Percentiles rank a stretch among this genome's conserved stretches.
Conservation (phyloP, 1,284 basidiomycete genomes). For the Filobasidium uniguttulatum region DNA sequence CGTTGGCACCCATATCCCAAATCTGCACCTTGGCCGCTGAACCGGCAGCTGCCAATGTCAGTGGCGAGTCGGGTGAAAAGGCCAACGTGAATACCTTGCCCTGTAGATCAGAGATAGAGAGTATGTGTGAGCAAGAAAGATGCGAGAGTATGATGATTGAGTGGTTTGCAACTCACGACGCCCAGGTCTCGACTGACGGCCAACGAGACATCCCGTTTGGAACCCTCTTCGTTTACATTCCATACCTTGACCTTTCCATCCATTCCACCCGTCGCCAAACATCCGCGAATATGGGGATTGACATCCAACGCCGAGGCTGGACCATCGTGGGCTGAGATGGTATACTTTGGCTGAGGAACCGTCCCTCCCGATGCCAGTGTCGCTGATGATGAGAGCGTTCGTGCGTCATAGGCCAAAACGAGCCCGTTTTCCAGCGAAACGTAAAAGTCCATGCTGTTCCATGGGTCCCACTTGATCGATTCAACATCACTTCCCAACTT, state of each 20-base stretch:
- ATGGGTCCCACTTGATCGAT: conserved; percentile 89
- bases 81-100: conserved; percentile 86
- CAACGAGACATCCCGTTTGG: conserved; percentile 67
- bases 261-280: conserved; percentile 80
- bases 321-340: conserved; percentile 87
- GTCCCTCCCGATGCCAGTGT: conserved; percentile 37
- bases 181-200: conserved; percentile 85
- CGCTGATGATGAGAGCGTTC: conserved; percentile 55
- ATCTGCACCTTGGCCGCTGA: conserved; percentile 84
- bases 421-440: conserved; percentile 86
- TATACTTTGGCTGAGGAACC: conserved; percentile 51
- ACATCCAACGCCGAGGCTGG: conserved; percentile 82
- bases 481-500: conserved; percentile 82
- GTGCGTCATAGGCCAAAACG: conserved; percentile 80
- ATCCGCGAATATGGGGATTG: conserved; percentile 79
- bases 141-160: too few relatives aligned
- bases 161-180: conserved; percentile 59
- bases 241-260: conserved; percentile 92
- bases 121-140: neutral
- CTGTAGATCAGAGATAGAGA: conserved; percentile 37
- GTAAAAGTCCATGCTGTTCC: conserved; percentile 73
- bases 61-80: conserved; percentile 87
- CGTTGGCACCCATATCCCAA: conserved; percentile 77
- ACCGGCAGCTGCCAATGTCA: conserved; percentile 86
- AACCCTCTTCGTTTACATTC: conserved; percentile 60